Conservation (phyloP, 768 basidiomycete species). For the Mycena filopes region DNA sequence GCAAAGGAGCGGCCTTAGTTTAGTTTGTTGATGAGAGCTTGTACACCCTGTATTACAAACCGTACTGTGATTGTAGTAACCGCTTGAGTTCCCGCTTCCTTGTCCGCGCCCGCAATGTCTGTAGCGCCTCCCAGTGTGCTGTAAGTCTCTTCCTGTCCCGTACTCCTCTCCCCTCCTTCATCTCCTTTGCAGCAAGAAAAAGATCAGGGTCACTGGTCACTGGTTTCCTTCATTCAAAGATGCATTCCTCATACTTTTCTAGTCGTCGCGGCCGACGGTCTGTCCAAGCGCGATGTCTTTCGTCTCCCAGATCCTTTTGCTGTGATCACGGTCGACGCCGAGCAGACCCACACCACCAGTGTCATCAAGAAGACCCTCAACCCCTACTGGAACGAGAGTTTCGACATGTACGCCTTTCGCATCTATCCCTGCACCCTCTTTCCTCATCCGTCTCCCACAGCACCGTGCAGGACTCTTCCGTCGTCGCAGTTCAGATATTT, state of each 20-base stretch:
- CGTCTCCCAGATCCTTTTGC: conserved; percentile 98
- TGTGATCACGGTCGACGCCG: conserved; percentile 97
- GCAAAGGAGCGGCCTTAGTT: neutral
- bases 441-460: conserved; percentile 51
- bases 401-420: conserved; percentile 82
- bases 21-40: no score
- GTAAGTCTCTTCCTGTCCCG: conserved; percentile 46
- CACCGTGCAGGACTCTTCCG: conserved; percentile 96
- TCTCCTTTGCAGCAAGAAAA: conserved; percentile 62
- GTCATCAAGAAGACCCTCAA: conserved; percentile 97
- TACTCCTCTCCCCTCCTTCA: conserved; percentile 21
- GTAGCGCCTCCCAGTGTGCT: conserved; percentile 53
- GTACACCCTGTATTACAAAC: conserved; percentile 2
- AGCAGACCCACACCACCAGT: conserved; percentile 96
- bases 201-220: conserved; percentile 83
- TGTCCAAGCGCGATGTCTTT: conserved; percentile 95
- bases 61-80: conserved; percentile 1
- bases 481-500: conserved; percentile 97
- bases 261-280: conserved; percentile 96
- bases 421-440: neutral
- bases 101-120: conserved; percentile 48
- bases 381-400: conserved; percentile 98
- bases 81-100: no score
- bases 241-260: conserved; percentile 19
- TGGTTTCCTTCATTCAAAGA: conserved; percentile 7